Conservation (phyloP, 345 rosid genomes). For the Erysimum cheiranthoides region DNA sequence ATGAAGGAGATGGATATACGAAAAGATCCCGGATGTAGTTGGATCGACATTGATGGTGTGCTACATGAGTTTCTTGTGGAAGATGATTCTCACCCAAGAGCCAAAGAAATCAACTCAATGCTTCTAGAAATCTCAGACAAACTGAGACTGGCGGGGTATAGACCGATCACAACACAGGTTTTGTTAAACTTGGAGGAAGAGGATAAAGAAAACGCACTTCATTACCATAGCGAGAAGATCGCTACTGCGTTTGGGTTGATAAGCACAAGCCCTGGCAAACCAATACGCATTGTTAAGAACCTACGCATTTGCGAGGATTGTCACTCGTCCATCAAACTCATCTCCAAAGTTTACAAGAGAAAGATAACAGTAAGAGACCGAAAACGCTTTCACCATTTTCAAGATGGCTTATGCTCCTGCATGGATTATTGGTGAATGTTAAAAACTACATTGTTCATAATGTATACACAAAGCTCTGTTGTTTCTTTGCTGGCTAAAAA, state of each 20-base stretch:
- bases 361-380: conserved; percentile 64
- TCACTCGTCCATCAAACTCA: conserved; percentile 67
- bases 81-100: conserved; percentile 66
- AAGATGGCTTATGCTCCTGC: conserved; percentile 70
- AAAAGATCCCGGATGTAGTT: conserved; percentile 82
- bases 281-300: conserved; percentile 67
- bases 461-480: conserved; percentile 5
- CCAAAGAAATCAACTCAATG: conserved; percentile 57
- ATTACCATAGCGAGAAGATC: conserved; percentile 76
- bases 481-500: conserved; percentile 2
- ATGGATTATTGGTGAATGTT: conserved; percentile 60
- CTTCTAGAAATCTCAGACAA: conserved; percentile 53
- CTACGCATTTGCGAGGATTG: conserved; percentile 75
- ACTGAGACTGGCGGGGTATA: conserved; percentile 56
- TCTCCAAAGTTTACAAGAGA: conserved; percentile 60
- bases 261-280: conserved; percentile 55
- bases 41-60: conserved; percentile 66
- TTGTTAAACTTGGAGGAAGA: conserved; percentile 63
- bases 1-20: conserved; percentile 72
- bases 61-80: conserved; percentile 71
- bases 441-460: too few species aligned
- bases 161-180: conserved; percentile 60
- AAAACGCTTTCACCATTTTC: conserved; percentile 75
- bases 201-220: conserved; percentile 56
- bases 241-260: conserved; percentile 69